These are phyloP conservation scores for Myriangium duriaei DNA, from an alignment of 2,329 filamentous ascomycete genomes.

Conservation along the genomic window DNA sequence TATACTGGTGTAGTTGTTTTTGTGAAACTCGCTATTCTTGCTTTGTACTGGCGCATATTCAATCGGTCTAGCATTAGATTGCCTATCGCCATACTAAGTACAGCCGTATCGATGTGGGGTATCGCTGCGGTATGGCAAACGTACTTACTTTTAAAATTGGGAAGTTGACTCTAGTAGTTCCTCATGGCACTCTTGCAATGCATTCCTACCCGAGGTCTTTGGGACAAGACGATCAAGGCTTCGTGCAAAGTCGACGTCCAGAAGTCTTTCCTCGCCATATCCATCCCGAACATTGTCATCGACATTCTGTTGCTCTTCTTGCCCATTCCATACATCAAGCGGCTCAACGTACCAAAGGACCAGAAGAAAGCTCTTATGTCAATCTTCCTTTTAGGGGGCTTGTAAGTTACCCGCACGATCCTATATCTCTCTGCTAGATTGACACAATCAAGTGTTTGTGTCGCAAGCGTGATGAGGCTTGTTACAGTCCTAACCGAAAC, in stretches of 20 bases:
- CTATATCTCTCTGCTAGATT: neutral
- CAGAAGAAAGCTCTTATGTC: neutral
- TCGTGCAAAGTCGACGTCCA: neutral
- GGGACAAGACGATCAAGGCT: slow-evolving; percentile 1
- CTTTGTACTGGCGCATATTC: slow-evolving; percentile 5
- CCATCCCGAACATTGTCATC: slow-evolving; percentile 4
- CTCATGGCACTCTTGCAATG: slow-evolving; percentile 2
- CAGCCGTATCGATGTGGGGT: neutral
- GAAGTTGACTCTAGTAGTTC: neutral
- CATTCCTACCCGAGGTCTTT: neutral
- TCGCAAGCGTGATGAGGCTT: neutral
- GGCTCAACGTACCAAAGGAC: neutral
- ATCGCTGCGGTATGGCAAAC: neutral
- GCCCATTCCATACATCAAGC: neutral
- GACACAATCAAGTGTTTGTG: neutral
- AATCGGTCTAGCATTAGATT: slow-evolving; percentile 1
- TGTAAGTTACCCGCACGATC: slow-evolving; percentile 1
- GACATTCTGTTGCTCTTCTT: neutral
- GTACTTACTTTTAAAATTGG: neutral
- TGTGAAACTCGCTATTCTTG: slow-evolving; percentile 1
- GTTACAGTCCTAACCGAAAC: neutral
- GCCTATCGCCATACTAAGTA: neutral
- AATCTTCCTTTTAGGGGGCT: neutral
- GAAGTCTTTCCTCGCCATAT: slow-evolving; percentile 1
- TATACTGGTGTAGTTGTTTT: slow-evolving; percentile 4